Evolutionary conservation across 805 yeast species (phyloP).

Genomic region (Blastobotrys mokoenaii): DNA sequence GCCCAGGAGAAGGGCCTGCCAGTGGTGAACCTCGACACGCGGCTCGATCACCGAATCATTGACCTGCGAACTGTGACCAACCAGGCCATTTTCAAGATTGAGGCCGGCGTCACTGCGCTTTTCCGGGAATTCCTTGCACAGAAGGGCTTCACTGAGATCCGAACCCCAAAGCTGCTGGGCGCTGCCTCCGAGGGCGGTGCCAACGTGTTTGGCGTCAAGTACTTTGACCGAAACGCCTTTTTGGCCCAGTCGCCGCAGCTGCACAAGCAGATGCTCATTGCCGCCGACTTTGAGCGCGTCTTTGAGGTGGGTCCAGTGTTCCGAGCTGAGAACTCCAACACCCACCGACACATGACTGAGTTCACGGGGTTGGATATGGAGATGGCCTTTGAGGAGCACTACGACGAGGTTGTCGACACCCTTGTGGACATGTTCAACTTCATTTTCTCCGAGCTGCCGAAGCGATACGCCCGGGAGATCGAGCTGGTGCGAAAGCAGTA

Average conservation of each 20-base stretch:
- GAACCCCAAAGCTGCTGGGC: slow-evolving; percentile 91
- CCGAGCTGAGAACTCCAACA: slow-evolving; percentile 98
- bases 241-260: slow-evolving; percentile 98
- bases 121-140: slow-evolving; percentile 78
- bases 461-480: slow-evolving; percentile 73
- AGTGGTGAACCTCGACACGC: slow-evolving; percentile 90
- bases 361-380: slow-evolving; percentile 96
- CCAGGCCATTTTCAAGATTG: slow-evolving; percentile 93
- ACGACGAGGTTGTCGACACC: slow-evolving; percentile 73
- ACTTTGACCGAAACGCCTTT: slow-evolving; percentile 88
- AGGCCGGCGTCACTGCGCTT: slow-evolving; percentile 77
- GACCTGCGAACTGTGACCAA: slow-evolving; percentile 95
- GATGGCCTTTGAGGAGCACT: slow-evolving; percentile 97
- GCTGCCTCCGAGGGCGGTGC: slow-evolving; percentile 98
- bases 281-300: slow-evolving; percentile 94
- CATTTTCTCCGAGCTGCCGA: slow-evolving; percentile 77
- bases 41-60: slow-evolving; percentile 90
- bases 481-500: slow-evolving; percentile 85
- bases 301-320: slow-evolving; percentile 96
- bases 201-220: slow-evolving; percentile 86
- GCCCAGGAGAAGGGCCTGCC: slow-evolving; percentile 81
- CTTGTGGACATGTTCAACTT: slow-evolving; percentile 71
- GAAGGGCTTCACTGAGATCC: slow-evolving; percentile 78
- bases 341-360: slow-evolving; percentile 99
- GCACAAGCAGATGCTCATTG: slow-evolving; percentile 95